Conservation (phyloP, 2,329 filamentous ascomycete genomes). For the Elsinoe arachidis region DNA sequence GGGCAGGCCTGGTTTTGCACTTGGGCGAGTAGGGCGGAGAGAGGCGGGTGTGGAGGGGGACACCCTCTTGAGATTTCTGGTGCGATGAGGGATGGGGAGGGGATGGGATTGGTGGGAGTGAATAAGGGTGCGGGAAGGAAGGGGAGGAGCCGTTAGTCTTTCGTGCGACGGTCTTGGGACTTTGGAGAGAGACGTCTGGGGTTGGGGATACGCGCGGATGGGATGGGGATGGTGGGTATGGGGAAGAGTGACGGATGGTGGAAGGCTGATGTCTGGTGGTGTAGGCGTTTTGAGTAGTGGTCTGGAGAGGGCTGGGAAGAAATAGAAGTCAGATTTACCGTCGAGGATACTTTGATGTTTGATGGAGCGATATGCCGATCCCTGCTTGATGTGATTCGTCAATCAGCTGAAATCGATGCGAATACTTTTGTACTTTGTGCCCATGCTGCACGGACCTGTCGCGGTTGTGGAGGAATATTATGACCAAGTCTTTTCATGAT, state of each 20-base stretch:
- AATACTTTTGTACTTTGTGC: background rate
- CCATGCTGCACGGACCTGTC: no score
- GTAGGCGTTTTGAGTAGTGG: background rate
- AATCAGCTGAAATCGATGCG: background rate
- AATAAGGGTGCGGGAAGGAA: background rate
- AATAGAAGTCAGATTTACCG: background rate
- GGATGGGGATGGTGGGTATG: background rate
- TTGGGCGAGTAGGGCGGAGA: no score
- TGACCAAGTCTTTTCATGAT: background rate
- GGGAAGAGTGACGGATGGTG: background rate
- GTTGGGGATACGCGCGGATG: background rate
- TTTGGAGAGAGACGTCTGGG: background rate
- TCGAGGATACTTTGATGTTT: background rate
- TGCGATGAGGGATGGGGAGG: background rate
- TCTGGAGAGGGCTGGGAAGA: no score
- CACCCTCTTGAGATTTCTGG: no score
- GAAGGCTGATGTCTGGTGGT: background rate
- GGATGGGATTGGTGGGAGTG: background rate
- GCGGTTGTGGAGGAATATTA: no score
- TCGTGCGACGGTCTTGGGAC: background rate
- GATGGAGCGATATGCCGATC: background rate
- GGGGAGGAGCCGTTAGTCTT: constrained; percentile 1
- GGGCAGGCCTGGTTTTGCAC: no score
- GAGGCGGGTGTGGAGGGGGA: no score
- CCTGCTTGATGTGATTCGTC: background rate